phyloP scores from a whole-genome alignment of 2,329 filamentous ascomycete species.

The Paecilomyces sp. region DNA sequence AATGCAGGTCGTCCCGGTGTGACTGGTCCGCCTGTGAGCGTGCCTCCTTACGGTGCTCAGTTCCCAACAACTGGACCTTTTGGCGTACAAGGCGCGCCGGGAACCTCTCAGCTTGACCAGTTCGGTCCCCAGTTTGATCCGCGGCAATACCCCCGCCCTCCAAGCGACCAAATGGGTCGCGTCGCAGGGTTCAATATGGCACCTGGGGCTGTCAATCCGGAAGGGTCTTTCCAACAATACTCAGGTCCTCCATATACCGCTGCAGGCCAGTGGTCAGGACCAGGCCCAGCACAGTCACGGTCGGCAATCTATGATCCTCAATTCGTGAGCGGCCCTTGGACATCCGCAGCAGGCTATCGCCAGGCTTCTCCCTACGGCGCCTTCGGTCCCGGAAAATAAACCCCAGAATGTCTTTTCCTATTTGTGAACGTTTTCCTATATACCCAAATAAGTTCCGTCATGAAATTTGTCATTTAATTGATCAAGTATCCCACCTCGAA shows the following conservation, averaged over 20 bases:
- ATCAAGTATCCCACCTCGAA: neutral
- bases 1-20: neutral
- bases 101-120: neutral
- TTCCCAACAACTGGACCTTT: neutral
- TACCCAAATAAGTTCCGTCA: neutral
- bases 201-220: neutral
- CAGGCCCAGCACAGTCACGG: neutral
- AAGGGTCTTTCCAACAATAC: neutral
- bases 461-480: neutral
- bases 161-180: neutral
- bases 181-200: neutral
- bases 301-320: constrained; percentile 15
- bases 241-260: neutral
- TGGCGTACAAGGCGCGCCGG: neutral
- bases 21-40: neutral
- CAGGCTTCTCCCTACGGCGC: constrained; percentile 3
- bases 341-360: constrained; percentile 6
- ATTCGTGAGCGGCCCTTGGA: constrained; percentile 24
- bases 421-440: neutral
- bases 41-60: neutral
- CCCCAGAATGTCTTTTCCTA: neutral
- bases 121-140: neutral
- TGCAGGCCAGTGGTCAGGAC: constrained; percentile 1
- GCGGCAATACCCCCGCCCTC: neutral
- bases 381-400: neutral